A percentile compares a stretch with the other conserved stretches of the same genome.
These are phyloP conservation scores for Sporobolomyces pararoseus DNA, from an alignment of 768 basidiomycete genomes.

Conservation along the genomic window DNA sequence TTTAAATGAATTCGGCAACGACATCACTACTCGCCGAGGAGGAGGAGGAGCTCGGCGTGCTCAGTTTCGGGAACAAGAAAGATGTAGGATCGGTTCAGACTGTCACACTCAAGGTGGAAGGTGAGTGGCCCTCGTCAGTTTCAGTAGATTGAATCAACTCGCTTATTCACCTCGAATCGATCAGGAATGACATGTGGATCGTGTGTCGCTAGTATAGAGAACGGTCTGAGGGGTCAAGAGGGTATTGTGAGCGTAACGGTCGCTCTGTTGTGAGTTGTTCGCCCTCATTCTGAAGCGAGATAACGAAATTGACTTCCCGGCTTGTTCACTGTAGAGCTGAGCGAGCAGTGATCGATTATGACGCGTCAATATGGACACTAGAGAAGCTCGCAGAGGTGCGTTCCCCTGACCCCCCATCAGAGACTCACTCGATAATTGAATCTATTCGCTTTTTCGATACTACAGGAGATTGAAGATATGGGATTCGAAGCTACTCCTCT, in stretches of 20 bases:
- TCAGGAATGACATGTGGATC: constrained; percentile 59
- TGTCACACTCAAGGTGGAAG: constrained; percentile 35
- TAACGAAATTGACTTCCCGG: neutral
- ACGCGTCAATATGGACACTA: constrained; percentile 71
- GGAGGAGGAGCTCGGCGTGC: constrained; percentile 3
- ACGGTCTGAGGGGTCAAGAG: constrained; percentile 71
- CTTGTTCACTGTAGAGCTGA: constrained; percentile 58
- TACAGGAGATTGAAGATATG: constrained; percentile 83
- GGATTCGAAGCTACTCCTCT: constrained; percentile 84
- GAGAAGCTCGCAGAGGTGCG: constrained; percentile 73
- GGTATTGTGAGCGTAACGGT: constrained; percentile 90
- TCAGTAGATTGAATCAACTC: neutral
- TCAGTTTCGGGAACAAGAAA: neutral
- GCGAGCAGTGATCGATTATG: constrained; percentile 84
- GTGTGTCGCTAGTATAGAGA: constrained; percentile 86
- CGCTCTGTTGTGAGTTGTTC: constrained; percentile 62
- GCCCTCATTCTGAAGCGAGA: neutral
- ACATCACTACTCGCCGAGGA: neutral
- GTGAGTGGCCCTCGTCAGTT: constrained; percentile 5
- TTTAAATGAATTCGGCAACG: neutral
- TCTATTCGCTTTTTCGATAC: neutral
- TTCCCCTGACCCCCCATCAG: no score
- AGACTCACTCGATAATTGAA: neutral
- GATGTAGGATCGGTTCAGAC: no score
- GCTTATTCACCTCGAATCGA: neutral